Percentiles rank a stretch among this genome's conserved stretches.
phyloP scores from a whole-genome alignment of 805 yeast species.

The Candida pini region DNA sequence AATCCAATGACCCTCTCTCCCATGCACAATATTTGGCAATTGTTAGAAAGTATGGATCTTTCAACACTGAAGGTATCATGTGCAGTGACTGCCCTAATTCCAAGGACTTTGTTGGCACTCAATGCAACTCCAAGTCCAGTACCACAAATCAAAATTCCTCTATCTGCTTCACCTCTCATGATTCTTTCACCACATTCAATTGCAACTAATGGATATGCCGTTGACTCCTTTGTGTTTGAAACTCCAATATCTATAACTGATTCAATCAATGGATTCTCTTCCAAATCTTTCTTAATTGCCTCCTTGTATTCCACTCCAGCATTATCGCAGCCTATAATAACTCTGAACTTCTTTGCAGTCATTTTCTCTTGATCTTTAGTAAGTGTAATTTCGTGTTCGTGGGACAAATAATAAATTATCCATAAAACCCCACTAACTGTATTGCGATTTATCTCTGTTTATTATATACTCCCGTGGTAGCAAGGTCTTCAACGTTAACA shows the following conservation, averaged over 20 bases:
- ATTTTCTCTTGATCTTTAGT: no score
- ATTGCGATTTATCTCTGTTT: no score
- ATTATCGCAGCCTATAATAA: slow-evolving; percentile 38
- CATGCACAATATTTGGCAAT: slow-evolving; percentile 42
- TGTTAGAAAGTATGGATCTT: slow-evolving; percentile 37
- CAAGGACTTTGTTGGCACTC: slow-evolving; percentile 41
- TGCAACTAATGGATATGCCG: slow-evolving; percentile 39
- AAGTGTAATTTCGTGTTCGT: no score
- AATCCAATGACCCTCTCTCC: slow-evolving; percentile 42
- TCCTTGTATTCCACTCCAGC: slow-evolving; percentile 42
- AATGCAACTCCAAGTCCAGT: slow-evolving; percentile 47
- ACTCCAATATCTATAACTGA: slow-evolving; percentile 38
- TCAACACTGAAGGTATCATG: slow-evolving; percentile 44
- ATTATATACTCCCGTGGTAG: no score
- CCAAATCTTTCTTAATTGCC: slow-evolving; percentile 31
- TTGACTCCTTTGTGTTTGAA: slow-evolving; percentile 24
- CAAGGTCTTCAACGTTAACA: no score
- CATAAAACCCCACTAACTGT: no score
- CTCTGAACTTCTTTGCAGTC: slow-evolving; percentile 12
- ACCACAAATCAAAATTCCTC: slow-evolving; percentile 42
- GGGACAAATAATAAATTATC: no score
- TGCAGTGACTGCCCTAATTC: slow-evolving; percentile 44
- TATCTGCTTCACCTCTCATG: slow-evolving; percentile 35
- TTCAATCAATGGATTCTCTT: slow-evolving; percentile 24
- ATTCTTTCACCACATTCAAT: slow-evolving; percentile 38